These are phyloP conservation scores for Carpediemonas membranifera DNA, from an alignment of 78 protist genomes.

Conservation along the genomic window DNA sequence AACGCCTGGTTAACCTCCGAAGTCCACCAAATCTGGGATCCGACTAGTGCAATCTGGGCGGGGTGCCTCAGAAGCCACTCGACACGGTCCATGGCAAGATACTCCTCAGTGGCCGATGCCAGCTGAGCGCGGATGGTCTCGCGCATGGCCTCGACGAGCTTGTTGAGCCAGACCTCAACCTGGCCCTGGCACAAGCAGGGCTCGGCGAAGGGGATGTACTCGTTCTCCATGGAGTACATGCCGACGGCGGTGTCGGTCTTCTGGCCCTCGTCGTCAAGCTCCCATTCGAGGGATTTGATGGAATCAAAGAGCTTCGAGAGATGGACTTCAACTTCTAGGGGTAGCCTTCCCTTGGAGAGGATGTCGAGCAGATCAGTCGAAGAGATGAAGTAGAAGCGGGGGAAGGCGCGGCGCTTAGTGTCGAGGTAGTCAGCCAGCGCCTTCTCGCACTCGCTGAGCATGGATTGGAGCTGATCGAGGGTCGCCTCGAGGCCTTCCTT, in stretches of 20 bases:
- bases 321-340: slow-evolving; percentile 54
- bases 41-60: slow-evolving; percentile 53
- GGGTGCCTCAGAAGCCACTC: slow-evolving; percentile 57
- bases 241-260: slow-evolving; percentile 29
- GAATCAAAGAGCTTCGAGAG: slow-evolving; percentile 53
- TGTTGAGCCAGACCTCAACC: slow-evolving; percentile 61
- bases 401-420: slow-evolving; percentile 63
- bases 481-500: slow-evolving; percentile 10
- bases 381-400: slow-evolving; percentile 79
- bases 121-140: background rate
- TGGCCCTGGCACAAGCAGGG: slow-evolving; percentile 28
- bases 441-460: slow-evolving; percentile 60
- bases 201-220: slow-evolving; percentile 31
- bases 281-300: slow-evolving; percentile 16
- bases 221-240: slow-evolving; percentile 48
- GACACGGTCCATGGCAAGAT: slow-evolving; percentile 42
- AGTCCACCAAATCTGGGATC: slow-evolving; percentile 45
- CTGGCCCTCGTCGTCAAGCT: background rate
- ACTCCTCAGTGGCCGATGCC: slow-evolving; percentile 27
- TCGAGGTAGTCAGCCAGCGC: slow-evolving; percentile 67
- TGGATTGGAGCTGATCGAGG: slow-evolving; percentile 24
- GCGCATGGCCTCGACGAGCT: slow-evolving; percentile 20
- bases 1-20: slow-evolving; percentile 51
- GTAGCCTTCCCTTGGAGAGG: slow-evolving; percentile 62
- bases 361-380: slow-evolving; percentile 63